Conservation (phyloP, 2,329 filamentous ascomycete genomes). For the Ophiosphaerella narmari region DNA sequence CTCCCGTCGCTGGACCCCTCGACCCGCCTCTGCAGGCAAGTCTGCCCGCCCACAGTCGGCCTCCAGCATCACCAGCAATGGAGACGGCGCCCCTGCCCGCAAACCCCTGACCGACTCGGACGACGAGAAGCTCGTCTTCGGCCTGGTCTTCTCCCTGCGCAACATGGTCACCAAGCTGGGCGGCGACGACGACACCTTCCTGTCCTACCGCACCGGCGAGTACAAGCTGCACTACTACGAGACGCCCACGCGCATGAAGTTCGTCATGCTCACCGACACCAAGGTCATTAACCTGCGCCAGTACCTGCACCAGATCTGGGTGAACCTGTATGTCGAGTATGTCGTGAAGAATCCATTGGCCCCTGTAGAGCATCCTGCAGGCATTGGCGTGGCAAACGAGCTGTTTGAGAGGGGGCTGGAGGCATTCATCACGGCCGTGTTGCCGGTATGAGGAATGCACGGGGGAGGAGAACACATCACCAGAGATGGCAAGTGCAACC, state of each 20-base stretch:
- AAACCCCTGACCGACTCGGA: slow-evolving; percentile 65
- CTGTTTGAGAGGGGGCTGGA: slow-evolving; percentile 71
- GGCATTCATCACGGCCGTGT: slow-evolving; percentile 67
- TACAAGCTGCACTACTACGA: slow-evolving; percentile 99
- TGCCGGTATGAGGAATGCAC: slow-evolving; percentile 34
- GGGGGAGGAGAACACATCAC: neutral
- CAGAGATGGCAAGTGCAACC: neutral
- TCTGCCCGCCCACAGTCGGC: slow-evolving; percentile 55
- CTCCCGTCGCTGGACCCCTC: slow-evolving; percentile 77
- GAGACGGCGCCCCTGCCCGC: slow-evolving; percentile 36
- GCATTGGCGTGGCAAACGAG: slow-evolving; percentile 67
- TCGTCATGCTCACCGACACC: slow-evolving; percentile 94
- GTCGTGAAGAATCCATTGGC: slow-evolving; percentile 69
- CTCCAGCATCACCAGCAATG: slow-evolving; percentile 53
- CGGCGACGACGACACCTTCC: slow-evolving; percentile 88
- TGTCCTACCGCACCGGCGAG: slow-evolving; percentile 88
- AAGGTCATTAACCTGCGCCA: slow-evolving; percentile 88
- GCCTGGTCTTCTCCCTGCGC: slow-evolving; percentile 91
- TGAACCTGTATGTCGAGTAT: slow-evolving; percentile 97
- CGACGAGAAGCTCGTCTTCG: slow-evolving; percentile 96
- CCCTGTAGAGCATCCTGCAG: slow-evolving; percentile 64
- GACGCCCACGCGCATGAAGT: slow-evolving; percentile 92
- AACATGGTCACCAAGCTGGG: slow-evolving; percentile 97
- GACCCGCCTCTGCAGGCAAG: slow-evolving; percentile 55
- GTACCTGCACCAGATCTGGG: slow-evolving; percentile 96